Percentiles rank a stretch among this genome's conserved stretches.
phyloP scores from a whole-genome alignment of 1,284 basidiomycete genomes.

The Boletus calvinii region DNA sequence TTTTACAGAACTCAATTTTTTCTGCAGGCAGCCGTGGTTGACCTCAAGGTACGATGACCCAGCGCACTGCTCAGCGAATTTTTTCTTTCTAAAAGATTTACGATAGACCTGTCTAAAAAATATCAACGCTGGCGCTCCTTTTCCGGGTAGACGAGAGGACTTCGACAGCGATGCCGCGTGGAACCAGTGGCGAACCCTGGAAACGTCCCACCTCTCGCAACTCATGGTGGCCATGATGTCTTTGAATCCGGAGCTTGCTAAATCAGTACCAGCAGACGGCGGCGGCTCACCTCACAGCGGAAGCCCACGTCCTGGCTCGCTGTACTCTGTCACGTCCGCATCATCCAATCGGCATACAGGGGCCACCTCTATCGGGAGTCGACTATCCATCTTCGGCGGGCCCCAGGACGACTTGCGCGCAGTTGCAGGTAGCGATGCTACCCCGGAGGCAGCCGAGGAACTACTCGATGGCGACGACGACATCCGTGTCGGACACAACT shows the following conservation, averaged over 20 bases:
- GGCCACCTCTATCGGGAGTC: slow-evolving; percentile 57
- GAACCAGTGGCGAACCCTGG: slow-evolving; percentile 81
- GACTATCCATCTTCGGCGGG: slow-evolving; percentile 51
- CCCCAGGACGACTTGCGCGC: slow-evolving; percentile 4
- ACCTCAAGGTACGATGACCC: slow-evolving; percentile 65
- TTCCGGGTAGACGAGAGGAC: slow-evolving; percentile 86
- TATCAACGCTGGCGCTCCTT: slow-evolving; percentile 79
- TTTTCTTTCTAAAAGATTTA: slow-evolving; percentile 8
- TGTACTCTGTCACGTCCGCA: slow-evolving; percentile 45
- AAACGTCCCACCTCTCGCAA: slow-evolving; percentile 83
- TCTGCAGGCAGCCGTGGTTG: slow-evolving; percentile 74
- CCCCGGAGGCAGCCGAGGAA: slow-evolving; percentile 42
- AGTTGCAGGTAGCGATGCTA: slow-evolving; percentile 26
- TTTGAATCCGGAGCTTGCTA: slow-evolving; percentile 84
- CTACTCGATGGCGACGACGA: slow-evolving; percentile 64
- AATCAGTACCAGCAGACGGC: slow-evolving; percentile 64
- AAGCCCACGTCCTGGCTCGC: slow-evolving; percentile 52
- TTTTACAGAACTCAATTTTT: slow-evolving; percentile 12
- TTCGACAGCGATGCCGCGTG: slow-evolving; percentile 82
- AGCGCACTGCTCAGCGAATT: background rate
- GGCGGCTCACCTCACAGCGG: slow-evolving; percentile 41
- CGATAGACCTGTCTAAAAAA: slow-evolving; percentile 82
- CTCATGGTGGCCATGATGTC: slow-evolving; percentile 88
- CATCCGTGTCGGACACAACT: slow-evolving; percentile 65
- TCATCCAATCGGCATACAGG: slow-evolving; percentile 45